phyloP scores from a whole-genome alignment of 768 basidiomycete species.

The Kockovaella imperatae region DNA sequence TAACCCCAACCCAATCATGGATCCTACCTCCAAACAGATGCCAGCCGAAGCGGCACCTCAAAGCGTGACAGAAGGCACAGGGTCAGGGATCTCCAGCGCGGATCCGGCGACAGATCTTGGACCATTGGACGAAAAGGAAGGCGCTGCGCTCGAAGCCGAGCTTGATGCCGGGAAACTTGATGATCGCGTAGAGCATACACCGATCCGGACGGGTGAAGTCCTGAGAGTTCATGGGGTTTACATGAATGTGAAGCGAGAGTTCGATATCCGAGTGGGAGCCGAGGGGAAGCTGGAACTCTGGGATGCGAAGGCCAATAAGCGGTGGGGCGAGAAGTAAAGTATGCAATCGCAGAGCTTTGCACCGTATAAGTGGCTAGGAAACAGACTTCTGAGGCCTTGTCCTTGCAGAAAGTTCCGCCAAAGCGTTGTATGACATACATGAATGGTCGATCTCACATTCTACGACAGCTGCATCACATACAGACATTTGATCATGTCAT shows the following conservation, averaged over 20 bases:
- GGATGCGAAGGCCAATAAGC: constrained; percentile 20
- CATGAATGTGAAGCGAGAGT: constrained; percentile 31
- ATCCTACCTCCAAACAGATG: not conserved
- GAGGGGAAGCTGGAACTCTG: constrained; percentile 30
- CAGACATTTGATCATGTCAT: too few relatives aligned
- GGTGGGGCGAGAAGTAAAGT: constrained; percentile 7
- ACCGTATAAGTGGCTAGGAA: too few relatives aligned
- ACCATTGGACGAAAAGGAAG: not conserved
- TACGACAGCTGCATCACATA: too few relatives aligned
- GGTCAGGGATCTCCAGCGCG: not conserved
- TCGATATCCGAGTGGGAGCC: constrained; percentile 23
- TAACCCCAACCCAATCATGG: too few relatives aligned
- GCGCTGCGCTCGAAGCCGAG: not conserved
- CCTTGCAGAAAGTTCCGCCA: too few relatives aligned
- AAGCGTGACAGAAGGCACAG: not conserved
- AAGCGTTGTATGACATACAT: too few relatives aligned
- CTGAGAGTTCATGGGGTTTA: constrained; percentile 37
- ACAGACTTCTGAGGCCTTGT: too few relatives aligned
- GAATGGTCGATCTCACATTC: too few relatives aligned
- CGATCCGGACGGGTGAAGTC: constrained; percentile 20
- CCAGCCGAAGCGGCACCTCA: not conserved
- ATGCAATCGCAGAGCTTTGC: not conserved
- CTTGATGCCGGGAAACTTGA: constrained; percentile 3
- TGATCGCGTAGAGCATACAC: constrained; percentile 20
- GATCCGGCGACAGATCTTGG: not conserved